Evolutionary conservation across 1,284 basidiomycete species (phyloP), one percentile per base, ranked within the genome.

Genomic region (Rhodotorula sp.): DNA sequence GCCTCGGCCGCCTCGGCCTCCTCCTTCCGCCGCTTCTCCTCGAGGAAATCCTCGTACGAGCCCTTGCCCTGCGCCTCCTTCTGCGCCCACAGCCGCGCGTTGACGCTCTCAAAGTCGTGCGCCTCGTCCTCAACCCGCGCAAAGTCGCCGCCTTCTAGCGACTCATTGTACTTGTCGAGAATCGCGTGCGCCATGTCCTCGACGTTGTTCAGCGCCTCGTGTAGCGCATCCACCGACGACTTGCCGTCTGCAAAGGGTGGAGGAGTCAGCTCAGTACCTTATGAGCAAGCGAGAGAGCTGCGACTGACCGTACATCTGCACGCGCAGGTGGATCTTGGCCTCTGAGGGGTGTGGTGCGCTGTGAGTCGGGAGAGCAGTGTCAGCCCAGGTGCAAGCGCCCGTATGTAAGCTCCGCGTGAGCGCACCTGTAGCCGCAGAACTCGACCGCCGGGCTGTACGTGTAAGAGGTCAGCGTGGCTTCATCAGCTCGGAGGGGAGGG

Each of bases 221-320:
- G 57, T 3, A 79, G 64, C 19, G 79, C 79, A 2, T 67, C 69
- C 53, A 70, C 57, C 0, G 77, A 76, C 29, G 73, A 74, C 64
- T 78, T 76, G 25, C 72, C 70, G 58, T 80, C 79, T 80, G 73
- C 13, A 41, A 19, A 17, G 19, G 17, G 19, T 7, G 19, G 37
- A 13, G 12, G 13, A 21, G 15, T 51, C 55, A 50, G 61, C 1
- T 15, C 15, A 9, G 36, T 32, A 13, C 25, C 10, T 8, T 9
- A 3, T 34, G 50, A 21, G 19, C 19, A 15, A 29, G 48, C 17
- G 21, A 32, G 48, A 17, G 15, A 37, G 7, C 8, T 21, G 21
- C 32, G 36, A 86, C 94, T 78, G 80, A 97, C 94, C 94, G 80
- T 96, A 96, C 95, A 98, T 99, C 86, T 98, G 96, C 73, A 99